Percentiles rank a stretch among this genome's conserved stretches.
These are phyloP conservation scores for Vickermania ingenoplastis DNA, from an alignment of 208 protist genomes.

Conservation along the genomic window DNA sequence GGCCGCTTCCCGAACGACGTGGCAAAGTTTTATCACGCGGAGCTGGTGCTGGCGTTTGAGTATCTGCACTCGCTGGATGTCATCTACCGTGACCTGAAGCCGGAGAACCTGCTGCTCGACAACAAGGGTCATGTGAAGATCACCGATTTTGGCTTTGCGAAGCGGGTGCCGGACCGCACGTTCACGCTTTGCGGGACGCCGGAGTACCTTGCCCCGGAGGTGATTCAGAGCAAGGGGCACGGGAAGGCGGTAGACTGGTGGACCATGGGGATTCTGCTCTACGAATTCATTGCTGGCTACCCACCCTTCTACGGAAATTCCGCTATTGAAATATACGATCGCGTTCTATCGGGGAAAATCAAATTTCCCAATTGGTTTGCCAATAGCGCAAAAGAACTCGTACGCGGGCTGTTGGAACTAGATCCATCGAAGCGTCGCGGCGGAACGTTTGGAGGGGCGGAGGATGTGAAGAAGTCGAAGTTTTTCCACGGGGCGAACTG, in stretches of 20 bases:
- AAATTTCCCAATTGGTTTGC: conserved; percentile 84
- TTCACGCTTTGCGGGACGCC: conserved; percentile 88
- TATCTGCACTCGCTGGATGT: conserved; percentile 88
- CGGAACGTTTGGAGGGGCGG: conserved; percentile 73
- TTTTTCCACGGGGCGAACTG: conserved; percentile 94
- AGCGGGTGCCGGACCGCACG: conserved; percentile 67
- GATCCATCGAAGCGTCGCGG: conserved; percentile 85
- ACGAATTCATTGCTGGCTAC: conserved; percentile 91
- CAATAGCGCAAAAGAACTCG: conserved; percentile 59
- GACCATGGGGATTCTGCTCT: conserved; percentile 93
- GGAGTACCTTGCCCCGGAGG: conserved; percentile 88
- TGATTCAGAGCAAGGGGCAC: conserved; percentile 88
- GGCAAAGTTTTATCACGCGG: conserved; percentile 89
- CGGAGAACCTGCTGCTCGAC: conserved; percentile 76
- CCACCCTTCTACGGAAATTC: conserved; percentile 91
- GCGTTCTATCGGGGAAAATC: conserved; percentile 69
- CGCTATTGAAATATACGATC: conserved; percentile 79
- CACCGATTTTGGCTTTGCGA: conserved; percentile 84
- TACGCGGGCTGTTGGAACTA: conserved; percentile 75
- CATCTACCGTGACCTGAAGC: conserved; percentile 83
- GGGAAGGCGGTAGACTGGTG: conserved; percentile 97
- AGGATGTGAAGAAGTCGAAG: conserved; percentile 92
- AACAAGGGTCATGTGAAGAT: conserved; percentile 77
- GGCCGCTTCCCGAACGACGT: conserved; percentile 80
- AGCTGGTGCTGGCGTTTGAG: conserved; percentile 86